These are phyloP conservation scores for Tolypocladium ovalisporum DNA, from an alignment of 2,329 filamentous ascomycete species.

Conservation along the genomic window DNA sequence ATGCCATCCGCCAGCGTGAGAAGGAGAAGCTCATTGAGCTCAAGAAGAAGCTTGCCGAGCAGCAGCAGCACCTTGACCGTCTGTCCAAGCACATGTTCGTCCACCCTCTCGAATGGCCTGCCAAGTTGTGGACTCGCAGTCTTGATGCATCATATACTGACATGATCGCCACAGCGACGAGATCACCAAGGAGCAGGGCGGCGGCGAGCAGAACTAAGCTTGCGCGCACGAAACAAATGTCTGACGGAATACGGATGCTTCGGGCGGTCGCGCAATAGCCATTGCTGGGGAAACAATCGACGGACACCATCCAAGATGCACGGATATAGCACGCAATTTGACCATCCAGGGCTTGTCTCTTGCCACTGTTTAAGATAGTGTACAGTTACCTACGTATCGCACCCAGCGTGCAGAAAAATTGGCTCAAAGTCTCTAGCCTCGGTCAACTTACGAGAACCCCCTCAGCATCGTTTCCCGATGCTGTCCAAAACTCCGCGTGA, in stretches of 20 bases:
- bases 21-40: constrained; percentile 77
- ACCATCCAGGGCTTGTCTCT: constrained; percentile 12
- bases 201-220: constrained; percentile 53
- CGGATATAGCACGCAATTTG: constrained; percentile 5
- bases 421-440: constrained; percentile 5
- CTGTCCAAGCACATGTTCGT: constrained; percentile 78
- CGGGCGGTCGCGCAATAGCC: neutral
- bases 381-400: constrained; percentile 24
- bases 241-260: neutral
- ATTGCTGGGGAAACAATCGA: neutral
- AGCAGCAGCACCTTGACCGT: constrained; percentile 74
- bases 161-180: constrained; percentile 49
- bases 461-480: constrained; percentile 1
- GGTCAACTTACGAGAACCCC: constrained; percentile 4
- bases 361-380: constrained; percentile 22
- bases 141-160: constrained; percentile 4
- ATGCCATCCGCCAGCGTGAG: constrained; percentile 79
- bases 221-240: neutral
- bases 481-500: constrained; percentile 4
- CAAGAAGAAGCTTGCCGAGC: constrained; percentile 61
- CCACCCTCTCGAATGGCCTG: neutral
- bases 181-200: constrained; percentile 60
- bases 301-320: neutral
- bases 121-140: neutral
- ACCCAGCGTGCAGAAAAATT: constrained; percentile 7